Conservation (phyloP, 2,329 filamentous ascomycete genomes). For the Diplodia corticola region DNA sequence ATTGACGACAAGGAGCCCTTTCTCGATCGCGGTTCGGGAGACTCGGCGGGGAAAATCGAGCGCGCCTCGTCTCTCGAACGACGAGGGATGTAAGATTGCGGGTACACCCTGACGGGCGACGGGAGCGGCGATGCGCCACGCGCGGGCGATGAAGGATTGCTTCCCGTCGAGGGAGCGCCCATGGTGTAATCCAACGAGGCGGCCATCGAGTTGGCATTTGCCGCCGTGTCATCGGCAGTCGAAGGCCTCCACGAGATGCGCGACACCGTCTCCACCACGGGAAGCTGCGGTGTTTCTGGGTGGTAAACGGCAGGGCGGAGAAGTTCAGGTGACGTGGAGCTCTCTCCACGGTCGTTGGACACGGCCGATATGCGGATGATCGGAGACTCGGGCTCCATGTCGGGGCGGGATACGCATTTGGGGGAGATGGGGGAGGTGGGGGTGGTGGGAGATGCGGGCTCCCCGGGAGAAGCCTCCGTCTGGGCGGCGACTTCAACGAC, state of each 20-base stretch:
- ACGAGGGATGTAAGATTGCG: constrained; percentile 1
- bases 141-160: neutral
- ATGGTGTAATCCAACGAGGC: constrained; percentile 15
- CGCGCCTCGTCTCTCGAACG: constrained; percentile 7
- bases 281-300: constrained; percentile 7
- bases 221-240: neutral
- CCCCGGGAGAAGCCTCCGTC: constrained; percentile 35
- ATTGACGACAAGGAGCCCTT: constrained; percentile 11
- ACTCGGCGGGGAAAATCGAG: constrained; percentile 3
- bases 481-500: constrained; percentile 39
- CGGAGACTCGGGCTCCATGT: neutral
- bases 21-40: neutral
- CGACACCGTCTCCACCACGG: constrained; percentile 14
- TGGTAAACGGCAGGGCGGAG: constrained; percentile 5
- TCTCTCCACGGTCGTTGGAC: neutral
- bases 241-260: constrained; percentile 14
- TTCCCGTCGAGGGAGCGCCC: neutral
- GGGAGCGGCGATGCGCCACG: neutral
- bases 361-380: neutral
- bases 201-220: constrained; percentile 11
- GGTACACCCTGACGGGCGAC: neutral
- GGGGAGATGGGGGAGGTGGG: neutral
- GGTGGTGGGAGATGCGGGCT: neutral
- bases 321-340: constrained; percentile 1
- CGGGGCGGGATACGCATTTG: neutral